Evolutionary conservation across 192 early-diverging fungal species (phyloP), one percentile per base, ranked within the genome.

Genomic region (Umbelopsis sp.): DNA sequence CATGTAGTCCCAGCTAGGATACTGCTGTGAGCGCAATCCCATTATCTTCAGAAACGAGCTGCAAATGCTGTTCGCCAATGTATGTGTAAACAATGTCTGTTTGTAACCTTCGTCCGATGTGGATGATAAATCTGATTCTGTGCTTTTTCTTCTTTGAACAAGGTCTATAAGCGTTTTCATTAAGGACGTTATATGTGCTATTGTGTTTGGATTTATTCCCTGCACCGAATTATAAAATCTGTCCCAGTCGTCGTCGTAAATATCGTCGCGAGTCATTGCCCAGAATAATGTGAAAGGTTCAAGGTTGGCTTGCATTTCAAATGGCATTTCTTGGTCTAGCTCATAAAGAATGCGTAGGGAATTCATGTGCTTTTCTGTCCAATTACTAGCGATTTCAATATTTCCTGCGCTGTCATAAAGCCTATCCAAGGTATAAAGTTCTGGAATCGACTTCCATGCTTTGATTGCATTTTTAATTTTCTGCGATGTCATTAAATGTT

Each of bases 281-380:
- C 49, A 51, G 20, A 51, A 51, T 21, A 21, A 21, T 21, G 1
- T 13, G 49, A 51, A 51, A 0, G 20, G 20, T 4, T 51, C 49
- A 21, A 51, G 2, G 20, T 16, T 21, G 9, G 13, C 2, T 20
- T 13, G 7, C 4, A 16, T 8, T 51, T 1, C 27, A 30, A 2
- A 3, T 3, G 1, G 27, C 27, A 51, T 51, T 20, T 51, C 13
- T 20, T 0, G 0, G 20, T 21, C 16, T 20, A 51, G 49, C 20
- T 51, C 49, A 21, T 51, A 51, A 20, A 51, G 7, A 20, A 51
- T 20, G 4, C 16, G 49, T 20, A 51, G 4, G 49, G 21, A 16
- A 16, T 51, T 51, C 49, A 51, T 51, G 13, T 51, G 20, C 49
- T 51, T 51, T 16, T 51, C 49, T 20, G 49, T 51, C 49, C 49